Percentiles rank a stretch among this genome's conserved stretches.
Evolutionary conservation across 345 rosid species (phyloP).

Genomic region (Citropsis articulata): DNA sequence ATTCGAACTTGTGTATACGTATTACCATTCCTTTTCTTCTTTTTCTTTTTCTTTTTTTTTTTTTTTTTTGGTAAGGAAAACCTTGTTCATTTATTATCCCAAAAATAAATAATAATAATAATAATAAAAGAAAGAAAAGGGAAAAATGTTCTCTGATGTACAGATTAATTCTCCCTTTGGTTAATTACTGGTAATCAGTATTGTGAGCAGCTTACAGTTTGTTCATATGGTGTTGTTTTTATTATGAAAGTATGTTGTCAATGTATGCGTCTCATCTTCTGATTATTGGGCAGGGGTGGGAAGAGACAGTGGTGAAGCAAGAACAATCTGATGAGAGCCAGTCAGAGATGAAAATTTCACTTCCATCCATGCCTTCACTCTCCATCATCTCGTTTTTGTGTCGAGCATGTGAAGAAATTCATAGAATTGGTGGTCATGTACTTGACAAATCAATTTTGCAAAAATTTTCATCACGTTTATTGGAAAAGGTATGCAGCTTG

Average conservation of each 20-base stretch:
- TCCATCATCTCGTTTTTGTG: constrained; percentile 84
- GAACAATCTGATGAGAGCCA: constrained; percentile 61
- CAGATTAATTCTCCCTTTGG: not conserved
- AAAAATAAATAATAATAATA: too few species aligned
- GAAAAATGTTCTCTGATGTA: not conserved
- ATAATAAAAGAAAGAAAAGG: too few species aligned
- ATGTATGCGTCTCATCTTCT: constrained; percentile 14
- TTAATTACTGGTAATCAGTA: not conserved
- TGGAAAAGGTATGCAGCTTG: constrained; percentile 63
- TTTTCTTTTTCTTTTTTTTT: not conserved
- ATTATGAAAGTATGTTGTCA: not conserved
- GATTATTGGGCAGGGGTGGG: constrained; percentile 82
- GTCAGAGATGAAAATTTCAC: constrained; percentile 84
- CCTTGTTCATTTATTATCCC: not conserved
- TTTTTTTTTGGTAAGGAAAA: not conserved
- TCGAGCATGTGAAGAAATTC: constrained; percentile 96
- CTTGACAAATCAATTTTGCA: constrained; percentile 82
- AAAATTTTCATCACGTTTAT: constrained; percentile 64
- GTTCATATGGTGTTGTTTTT: constrained; percentile 4
- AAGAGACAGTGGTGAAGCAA: constrained; percentile 84
- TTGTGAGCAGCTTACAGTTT: not conserved
- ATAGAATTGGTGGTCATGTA: constrained; percentile 96
- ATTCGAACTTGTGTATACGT: not conserved
- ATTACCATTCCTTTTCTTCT: not conserved
- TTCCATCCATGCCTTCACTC: constrained; percentile 94